Base-by-base conservation (phyloP, 176 grass and related monocot species). In the Thalia dealbata region DNA sequence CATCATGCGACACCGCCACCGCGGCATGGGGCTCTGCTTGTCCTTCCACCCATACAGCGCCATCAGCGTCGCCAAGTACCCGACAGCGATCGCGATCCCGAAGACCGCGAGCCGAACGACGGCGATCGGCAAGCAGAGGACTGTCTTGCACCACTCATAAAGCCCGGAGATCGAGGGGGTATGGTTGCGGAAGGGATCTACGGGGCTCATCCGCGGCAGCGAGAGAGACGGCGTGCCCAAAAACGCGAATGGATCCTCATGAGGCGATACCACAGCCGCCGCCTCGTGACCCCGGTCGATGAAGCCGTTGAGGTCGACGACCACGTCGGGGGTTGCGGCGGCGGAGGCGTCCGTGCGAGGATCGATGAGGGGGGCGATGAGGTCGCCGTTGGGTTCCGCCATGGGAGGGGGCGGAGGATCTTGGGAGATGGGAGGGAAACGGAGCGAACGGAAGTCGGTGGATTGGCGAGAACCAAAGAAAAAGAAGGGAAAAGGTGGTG, bases 171-270 rank as follows among this genome's bases (percentile, higher is more conserved):
- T 82, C 61, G 28, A 72, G 23, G 88, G 87, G 67, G 89, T 99
- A 23, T 81, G 71, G 78, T 99, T 99, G 0, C 81, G 79, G 85
- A 99, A 99, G 42, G 95, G 95, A 80, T 99, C 90, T 18, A 87
- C 73, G 0, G 95, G 79, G 10, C 48, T 56, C 78, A 32, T 0
- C 25, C 21, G 15, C 1, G 75, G 41, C 67, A 58, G 64, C 55
- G 68, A 19, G 54, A 87, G 76, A 0, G 91, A 79, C 74, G 86
- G 74, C 60, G 83, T 85, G 41, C 86, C 88, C 32, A 88, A 55
- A 79, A 65, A 78, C 44, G 67, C 81, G 81, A 69, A 90, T 2
- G 75, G 76, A 32, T 64, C 62, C 13, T 29, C 62, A 1, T 38
- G 72, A 35, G 15, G 15, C 75, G 12, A n/a, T n/a, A n/a, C n/a